Evolutionary conservation across 768 basidiomycete species (phyloP), one percentile per base, ranked within the genome.

Genomic region (Suillus subluteus): DNA sequence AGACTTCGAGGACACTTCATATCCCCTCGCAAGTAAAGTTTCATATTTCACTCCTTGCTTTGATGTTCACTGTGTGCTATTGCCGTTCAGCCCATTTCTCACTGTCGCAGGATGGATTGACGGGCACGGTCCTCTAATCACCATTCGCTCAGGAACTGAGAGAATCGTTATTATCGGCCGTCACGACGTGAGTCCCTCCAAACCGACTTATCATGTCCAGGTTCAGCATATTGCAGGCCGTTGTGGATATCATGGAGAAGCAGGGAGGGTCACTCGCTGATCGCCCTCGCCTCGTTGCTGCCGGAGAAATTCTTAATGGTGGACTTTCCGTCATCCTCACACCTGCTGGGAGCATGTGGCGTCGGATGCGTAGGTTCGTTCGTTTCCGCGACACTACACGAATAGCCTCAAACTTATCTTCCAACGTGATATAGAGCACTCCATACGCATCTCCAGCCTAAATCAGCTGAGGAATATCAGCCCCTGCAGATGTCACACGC

Each of bases 341-440:
- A 18, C 52, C 52, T 30, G 16, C 52, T 30, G 52, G 52, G 16
- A 54, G 26, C 52, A 54, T 54, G 52, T 54, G 52, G 52, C 52
- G 52, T 54, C 52, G 52, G 8, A 54, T 54, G 52, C 52, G 52
- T 18, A 54, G 52, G 52, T 54, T 54, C 26, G 52, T 30, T 54
- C 8, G 26, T 30, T 54, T 18, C 52, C 8, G 52, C 6, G 23
- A 15, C 23, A 16, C 26, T 30, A 8, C 23, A 26, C 13, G 23
- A 26, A 50, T 23, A 7, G 6, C 16, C 5, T 8, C 7, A 30
- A 9, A 30, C 16, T 30, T 30, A 30, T 30, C 23, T 26, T 50
- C 23, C 26, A 11, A 30, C 18, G 26, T 9, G 52, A 16, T 54
- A 30, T 26, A 54, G 52, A 54, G 52, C 16, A 18, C 52, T 54